Evolutionary conservation across 1,284 basidiomycete species (phyloP).

Genomic region (Peniophora sp.): DNA sequence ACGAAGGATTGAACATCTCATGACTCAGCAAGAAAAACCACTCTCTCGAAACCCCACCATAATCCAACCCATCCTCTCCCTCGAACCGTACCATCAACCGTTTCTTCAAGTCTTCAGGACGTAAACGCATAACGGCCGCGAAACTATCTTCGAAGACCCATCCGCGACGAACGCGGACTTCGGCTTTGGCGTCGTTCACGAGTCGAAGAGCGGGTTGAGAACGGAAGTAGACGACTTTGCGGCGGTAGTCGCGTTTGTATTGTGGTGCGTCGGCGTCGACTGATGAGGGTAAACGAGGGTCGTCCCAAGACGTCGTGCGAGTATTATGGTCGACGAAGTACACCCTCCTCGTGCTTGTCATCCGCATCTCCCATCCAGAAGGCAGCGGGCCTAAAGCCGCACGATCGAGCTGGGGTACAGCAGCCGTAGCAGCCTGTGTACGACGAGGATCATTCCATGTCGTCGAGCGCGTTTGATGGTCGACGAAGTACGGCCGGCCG

Average conservation of each 20-base stretch:
- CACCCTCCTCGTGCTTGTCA: slow-evolving; percentile 87
- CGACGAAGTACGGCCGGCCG: slow-evolving; percentile 90
- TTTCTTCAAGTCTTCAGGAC: slow-evolving; percentile 91
- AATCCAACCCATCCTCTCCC: slow-evolving; percentile 93
- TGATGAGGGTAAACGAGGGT: slow-evolving; percentile 79
- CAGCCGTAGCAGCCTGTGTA: slow-evolving; percentile 50
- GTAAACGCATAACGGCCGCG: slow-evolving; percentile 94
- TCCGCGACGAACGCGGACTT: slow-evolving; percentile 89
- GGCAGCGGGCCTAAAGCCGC: slow-evolving; percentile 88
- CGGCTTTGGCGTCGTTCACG: slow-evolving; percentile 80
- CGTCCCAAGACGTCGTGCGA: slow-evolving; percentile 98
- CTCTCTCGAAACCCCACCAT: slow-evolving; percentile 84
- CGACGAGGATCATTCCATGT: slow-evolving; percentile 94
- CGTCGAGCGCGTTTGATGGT: slow-evolving; percentile 91
- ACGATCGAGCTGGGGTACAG: slow-evolving; percentile 41
- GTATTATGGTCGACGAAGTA: slow-evolving; percentile 98
- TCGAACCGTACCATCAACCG: slow-evolving; percentile 97
- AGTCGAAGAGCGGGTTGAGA: slow-evolving; percentile 89
- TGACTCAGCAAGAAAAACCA: slow-evolving; percentile 91
- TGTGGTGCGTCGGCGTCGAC: slow-evolving; percentile 89
- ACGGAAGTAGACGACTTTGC: slow-evolving; percentile 95
- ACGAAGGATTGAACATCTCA: slow-evolving; percentile 95
- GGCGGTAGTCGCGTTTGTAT: slow-evolving; percentile 94
- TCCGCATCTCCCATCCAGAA: slow-evolving; percentile 95
- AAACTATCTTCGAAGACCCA: slow-evolving; percentile 96